Evolutionary conservation across 2,329 filamentous ascomycete species (phyloP).

Genomic region (Ascochyta clinopodiicola): DNA sequence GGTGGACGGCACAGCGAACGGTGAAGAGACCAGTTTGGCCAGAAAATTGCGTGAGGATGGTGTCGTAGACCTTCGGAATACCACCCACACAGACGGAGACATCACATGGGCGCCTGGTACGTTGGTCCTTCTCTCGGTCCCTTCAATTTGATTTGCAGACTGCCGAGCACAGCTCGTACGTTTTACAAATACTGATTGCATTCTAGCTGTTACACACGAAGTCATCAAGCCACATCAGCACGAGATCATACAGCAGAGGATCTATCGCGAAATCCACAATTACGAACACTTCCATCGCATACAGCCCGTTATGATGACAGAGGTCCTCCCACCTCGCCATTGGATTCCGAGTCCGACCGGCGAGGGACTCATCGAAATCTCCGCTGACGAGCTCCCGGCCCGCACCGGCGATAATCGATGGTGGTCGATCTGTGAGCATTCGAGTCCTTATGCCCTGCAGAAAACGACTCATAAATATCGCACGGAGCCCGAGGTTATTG

Average conservation of each 20-base stretch:
- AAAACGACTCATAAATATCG: conserved; percentile 18
- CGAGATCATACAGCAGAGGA: conserved; percentile 55
- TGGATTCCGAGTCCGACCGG: conserved; percentile 52
- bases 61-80: conserved; percentile 47
- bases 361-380: conserved; percentile 53
- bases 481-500: conserved; percentile 48
- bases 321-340: conserved; percentile 61
- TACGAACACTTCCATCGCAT: conserved; percentile 60
- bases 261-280: conserved; percentile 62
- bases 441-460: conserved; percentile 14
- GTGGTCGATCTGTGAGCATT: conserved; percentile 38
- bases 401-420: conserved; percentile 36
- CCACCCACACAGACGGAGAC: conserved; percentile 48
- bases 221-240: conserved; percentile 53
- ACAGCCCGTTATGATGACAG: conserved; percentile 60
- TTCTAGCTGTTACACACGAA: conserved; percentile 59
- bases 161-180: too few species aligned
- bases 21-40: conserved; percentile 11
- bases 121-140: conserved; percentile 2
- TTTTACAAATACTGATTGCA: conserved; percentile 14
- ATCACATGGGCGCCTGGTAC: conserved; percentile 50
- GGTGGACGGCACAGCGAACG: conserved; percentile 6
- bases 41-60: conserved; percentile 30
- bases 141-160: neutral
- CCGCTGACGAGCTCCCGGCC: conserved; percentile 51